Evolutionary conservation across 2,329 filamentous ascomycete species (phyloP), one percentile per base, ranked within the genome.

Genomic region (Cryoendolithus antarcticus): DNA sequence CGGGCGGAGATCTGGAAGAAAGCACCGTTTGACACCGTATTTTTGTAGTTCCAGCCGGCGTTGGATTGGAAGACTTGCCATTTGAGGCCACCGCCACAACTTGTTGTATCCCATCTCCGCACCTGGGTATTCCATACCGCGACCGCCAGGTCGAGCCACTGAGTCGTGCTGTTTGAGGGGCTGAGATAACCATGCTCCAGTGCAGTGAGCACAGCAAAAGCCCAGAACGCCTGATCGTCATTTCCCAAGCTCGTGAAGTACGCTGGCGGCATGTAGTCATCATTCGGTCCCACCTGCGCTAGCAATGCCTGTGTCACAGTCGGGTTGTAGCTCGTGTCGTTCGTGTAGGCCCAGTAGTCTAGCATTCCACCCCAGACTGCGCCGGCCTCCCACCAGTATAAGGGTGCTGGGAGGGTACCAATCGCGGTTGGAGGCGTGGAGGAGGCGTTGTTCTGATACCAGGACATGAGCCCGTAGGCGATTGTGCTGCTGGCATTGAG

Each of bases 1-100:
- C 85, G 77, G 6, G 84, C 70, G 13, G 68, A 65, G 8, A 77
- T 62, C 47, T 74, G 70, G 56, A 75, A 74, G 42, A 75, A 66
- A 27, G 65, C 70, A 3, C 72, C 72, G 46, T 75, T 75, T 8
- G 69, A 71, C 44, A 76, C 70, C 12, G 67, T 65, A 48, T 76
- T 76, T 48, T 75, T 75, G 49, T 72, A 75, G 38, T 62, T 60
- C 48, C 68, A 76, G 4, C 84, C 84, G 41, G 46, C 74, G 62
- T 86, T 86, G 63, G 79, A 83, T 9, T 74, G 69, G 63, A 80
- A 88, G 44, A 93, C 82, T 63, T 93, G 86, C 86, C 86, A 93
- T 46, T 80, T 75, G 48, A 93, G 61, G 7, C 86, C 86, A 36
- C 86, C 86, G 34, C 63, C 67, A 58, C 86, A 93, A 1, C 67